Evolutionary conservation across 2,329 filamentous ascomycete species (phyloP), one percentile per base, ranked within the genome.

Genomic region (Xylaria sp.): DNA sequence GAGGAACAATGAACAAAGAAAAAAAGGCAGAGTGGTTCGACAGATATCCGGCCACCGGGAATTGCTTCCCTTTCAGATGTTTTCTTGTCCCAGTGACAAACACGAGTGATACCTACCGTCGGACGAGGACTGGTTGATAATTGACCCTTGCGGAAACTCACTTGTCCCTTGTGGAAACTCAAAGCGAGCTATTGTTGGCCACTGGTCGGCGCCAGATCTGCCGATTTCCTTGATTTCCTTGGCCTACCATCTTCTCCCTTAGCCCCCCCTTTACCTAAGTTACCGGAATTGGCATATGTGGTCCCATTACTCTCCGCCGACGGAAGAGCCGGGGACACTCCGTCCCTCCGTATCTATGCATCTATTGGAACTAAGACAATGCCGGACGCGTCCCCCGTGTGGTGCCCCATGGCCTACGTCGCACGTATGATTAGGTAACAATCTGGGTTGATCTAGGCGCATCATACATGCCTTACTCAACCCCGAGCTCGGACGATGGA

Each of bases 201-300:
- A 25, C 51, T 48, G 23, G 65, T 73, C 72, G 72, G 72, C 67
- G 63, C 28, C 66, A 73, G 72, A 73, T 73, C 58, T 68, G 56
- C 72, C 72, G 72, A 72, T 63, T 37, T 61, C 61, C 31, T 58
- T 28, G 28, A 60, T 54, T 54, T 25, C n/a, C 25, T 50, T 13
- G 20, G 12, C 56, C 56, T 58, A 8, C 12, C 15, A 3, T 37
- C 15, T 13, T 13, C 18, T 34, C 55, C 23, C 39, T 39, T 12
- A 58, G 23, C 51, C 51, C 51, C 51, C 25, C 25, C 25, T 8
- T 31, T 31, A n/a, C 13, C 41, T 28, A 10, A 20, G 23, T 59
- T 52, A 25, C 34, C n/a, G 9, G 31, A 34, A 44, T 59, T 37
- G 34, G 55, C 41, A 23, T 50, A 50, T 56, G 28, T 50, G n/a